A percentile compares a stretch with the other conserved stretches of the same genome.
These are phyloP conservation scores for Colletotrichum sp. DNA, from an alignment of 2,329 filamentous ascomycete species.

Conservation along the genomic window DNA sequence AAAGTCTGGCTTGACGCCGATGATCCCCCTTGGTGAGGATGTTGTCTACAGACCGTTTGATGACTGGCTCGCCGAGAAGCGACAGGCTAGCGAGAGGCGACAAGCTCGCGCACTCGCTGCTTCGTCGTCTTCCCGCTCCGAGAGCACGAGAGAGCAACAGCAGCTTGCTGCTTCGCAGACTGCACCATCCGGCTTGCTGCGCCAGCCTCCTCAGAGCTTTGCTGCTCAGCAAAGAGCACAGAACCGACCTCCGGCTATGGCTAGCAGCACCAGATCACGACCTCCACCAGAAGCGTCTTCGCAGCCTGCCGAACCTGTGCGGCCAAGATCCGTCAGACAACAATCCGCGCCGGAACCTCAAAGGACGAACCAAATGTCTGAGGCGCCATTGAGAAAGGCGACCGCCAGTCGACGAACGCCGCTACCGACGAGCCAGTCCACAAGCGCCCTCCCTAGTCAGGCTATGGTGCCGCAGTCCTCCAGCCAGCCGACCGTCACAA, in stretches of 20 bases:
- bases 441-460: slow-evolving; percentile 12
- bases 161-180: slow-evolving; percentile 35
- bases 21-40: slow-evolving; percentile 64
- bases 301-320: slow-evolving; percentile 7
- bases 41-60: slow-evolving; percentile 70
- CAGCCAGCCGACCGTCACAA: slow-evolving; percentile 10
- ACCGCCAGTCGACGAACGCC: slow-evolving; percentile 8
- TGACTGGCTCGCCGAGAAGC: slow-evolving; percentile 61
- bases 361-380: slow-evolving; percentile 4
- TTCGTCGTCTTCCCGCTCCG: slow-evolving; percentile 21
- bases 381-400: slow-evolving; percentile 13
- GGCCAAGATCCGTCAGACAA: slow-evolving; percentile 14
- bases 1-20: slow-evolving; percentile 66
- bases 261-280: slow-evolving; percentile 31
- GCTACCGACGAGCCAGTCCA: slow-evolving; percentile 20
- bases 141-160: slow-evolving; percentile 35
- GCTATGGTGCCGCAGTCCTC: neutral
- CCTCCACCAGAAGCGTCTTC: slow-evolving; percentile 19
- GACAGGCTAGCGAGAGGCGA: slow-evolving; percentile 51
- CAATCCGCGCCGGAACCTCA: slow-evolving; percentile 12
- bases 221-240: slow-evolving; percentile 69
- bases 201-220: slow-evolving; percentile 66
- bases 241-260: slow-evolving; percentile 43
- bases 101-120: slow-evolving; percentile 24
- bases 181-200: slow-evolving; percentile 47